Percentiles rank a stretch among this genome's conserved stretches.
Conservation (phyloP, 2,329 filamentous ascomycete genomes). For the Penicillium glabrum region DNA sequence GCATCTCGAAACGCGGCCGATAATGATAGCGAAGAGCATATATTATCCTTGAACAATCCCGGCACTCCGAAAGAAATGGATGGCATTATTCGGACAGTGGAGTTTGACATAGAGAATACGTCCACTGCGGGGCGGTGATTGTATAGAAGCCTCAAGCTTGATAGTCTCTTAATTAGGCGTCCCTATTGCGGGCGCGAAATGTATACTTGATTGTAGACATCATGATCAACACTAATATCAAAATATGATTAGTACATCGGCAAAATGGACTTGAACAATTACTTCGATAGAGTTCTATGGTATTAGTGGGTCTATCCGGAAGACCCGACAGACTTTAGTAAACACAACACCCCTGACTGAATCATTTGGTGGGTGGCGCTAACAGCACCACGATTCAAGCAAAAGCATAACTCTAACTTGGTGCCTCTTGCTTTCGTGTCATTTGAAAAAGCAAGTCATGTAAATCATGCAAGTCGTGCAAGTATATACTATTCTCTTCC, state of each 20-base stretch:
- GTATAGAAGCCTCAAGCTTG: background rate
- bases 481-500: background rate
- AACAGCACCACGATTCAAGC: background rate
- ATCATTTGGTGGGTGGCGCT: background rate
- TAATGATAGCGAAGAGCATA: slow-evolving; percentile 27
- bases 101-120: slow-evolving; percentile 27
- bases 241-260: background rate
- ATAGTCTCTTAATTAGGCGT: background rate
- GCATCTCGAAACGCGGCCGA: slow-evolving; percentile 5
- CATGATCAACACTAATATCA: background rate
- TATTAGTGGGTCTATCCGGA: background rate
- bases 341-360: background rate
- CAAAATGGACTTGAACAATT: background rate
- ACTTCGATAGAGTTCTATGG: background rate
- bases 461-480: too few species aligned
- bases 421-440: background rate
- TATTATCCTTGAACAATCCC: slow-evolving; percentile 10
- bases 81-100: slow-evolving; percentile 27
- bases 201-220: background rate
- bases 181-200: background rate
- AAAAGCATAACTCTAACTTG: background rate
- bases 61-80: slow-evolving; percentile 8
- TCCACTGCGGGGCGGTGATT: background rate
- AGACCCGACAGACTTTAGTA: background rate
- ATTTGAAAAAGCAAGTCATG: too few species aligned